A percentile compares a stretch with the other conserved stretches of the same genome.
phyloP scores from a whole-genome alignment of 306 rosid genomes.

The Oemleria cerasiformis region DNA sequence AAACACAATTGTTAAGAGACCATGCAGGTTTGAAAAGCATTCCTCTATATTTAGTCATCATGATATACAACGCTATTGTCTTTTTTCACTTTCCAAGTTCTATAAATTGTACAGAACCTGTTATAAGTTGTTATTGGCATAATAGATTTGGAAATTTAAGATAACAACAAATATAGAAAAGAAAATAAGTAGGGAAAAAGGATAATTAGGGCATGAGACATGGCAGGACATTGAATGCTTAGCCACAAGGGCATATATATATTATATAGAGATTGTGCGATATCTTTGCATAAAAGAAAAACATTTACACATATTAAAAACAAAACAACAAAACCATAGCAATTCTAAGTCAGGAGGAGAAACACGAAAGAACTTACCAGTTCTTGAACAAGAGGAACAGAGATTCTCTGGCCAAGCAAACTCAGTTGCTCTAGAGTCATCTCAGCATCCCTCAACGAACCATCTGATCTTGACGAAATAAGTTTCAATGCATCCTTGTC shows the following conservation, averaged over 20 bases:
- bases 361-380: slow-evolving; percentile 52
- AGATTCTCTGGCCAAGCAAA: slow-evolving; percentile 89
- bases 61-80: too few species aligned
- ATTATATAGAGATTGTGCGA: too few species aligned
- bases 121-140: too few species aligned
- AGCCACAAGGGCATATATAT: background rate
- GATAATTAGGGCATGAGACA: too few species aligned
- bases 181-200: too few species aligned
- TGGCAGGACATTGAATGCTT: background rate
- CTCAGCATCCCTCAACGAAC: slow-evolving; percentile 96
- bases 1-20: background rate
- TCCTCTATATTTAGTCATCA: background rate
- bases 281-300: too few species aligned
- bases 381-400: slow-evolving; percentile 93
- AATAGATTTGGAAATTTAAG: too few species aligned
- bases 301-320: too few species aligned
- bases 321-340: background rate
- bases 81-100: too few species aligned
- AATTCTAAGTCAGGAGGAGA: slow-evolving; percentile 1
- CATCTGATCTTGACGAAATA: slow-evolving; percentile 92
- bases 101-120: too few species aligned
- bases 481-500: slow-evolving; percentile 94
- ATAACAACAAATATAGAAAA: too few species aligned
- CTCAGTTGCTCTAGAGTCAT: slow-evolving; percentile 98
- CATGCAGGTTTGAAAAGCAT: background rate